Base-by-base conservation (phyloP, 2,329 filamentous ascomycete species). In the Xylariaceae sp. region DNA sequence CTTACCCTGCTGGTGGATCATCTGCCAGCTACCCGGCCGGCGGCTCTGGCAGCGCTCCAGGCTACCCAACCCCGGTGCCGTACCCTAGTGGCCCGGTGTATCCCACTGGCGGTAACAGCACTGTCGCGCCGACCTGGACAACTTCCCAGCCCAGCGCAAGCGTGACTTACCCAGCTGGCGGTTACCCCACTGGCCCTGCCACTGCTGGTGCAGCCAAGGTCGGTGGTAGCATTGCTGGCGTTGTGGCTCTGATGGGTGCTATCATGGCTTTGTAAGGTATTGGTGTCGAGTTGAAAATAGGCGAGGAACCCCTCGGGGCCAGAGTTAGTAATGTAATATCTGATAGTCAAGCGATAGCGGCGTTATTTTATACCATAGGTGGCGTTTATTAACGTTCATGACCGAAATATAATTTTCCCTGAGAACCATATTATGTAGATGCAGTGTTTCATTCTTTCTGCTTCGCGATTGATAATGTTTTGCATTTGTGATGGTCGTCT, bases 181-280 rank as follows among this genome's bases (percentile, higher is more conserved):
- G 45, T 8, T 44, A 37, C 43, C 44, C 53, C 9, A 44, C 31
- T 16, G 43, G 24, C 11, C 9, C 40, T n/a, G 14, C 34, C 21
- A 55, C 45, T 9, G 61, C 64, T 12, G 69, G 65, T 47, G 68
- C 65, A 7, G 60, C 56, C 17, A 69, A 68, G 63, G 41, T 69
- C 16, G 61, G 61, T 43, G 63, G 64, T 53, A 65, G 68, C 46
- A 31, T 65, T 16, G 66, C 60, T 39, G 65, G 63, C 21, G 58
- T 56, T 16, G 14, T 70, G 7, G 69, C 66, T 48, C 16, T 65
- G 24, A 50, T 62, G 31, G 67, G 61, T 37, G 66, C 60, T 33
- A 53, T 67, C 6, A 48, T 65, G 21, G 63, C 64, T 21, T 51
- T 71, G 58, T 58, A 58, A 41, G 14, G 31, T 31, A 19, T 33